These are phyloP conservation scores for Quercus tomentella DNA, from an alignment of 331 rosid species.

Conservation along the genomic window DNA sequence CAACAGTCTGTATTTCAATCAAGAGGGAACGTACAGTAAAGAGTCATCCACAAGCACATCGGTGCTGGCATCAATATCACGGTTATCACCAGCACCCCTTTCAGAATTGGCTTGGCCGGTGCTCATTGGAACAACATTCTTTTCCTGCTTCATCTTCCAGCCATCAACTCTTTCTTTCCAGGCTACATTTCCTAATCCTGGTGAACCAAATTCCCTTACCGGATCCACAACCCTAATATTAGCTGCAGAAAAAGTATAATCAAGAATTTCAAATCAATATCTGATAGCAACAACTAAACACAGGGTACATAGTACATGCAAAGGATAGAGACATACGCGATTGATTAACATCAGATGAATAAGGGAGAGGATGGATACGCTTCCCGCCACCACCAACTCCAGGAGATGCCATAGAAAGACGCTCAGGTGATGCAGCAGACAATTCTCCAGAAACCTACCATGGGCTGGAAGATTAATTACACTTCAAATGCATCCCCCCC, in stretches of 20 bases:
- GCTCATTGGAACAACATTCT: conserved; percentile 87
- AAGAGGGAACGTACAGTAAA: conserved; percentile 54
- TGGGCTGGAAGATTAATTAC: neutral
- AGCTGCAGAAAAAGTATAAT: conserved; percentile 42
- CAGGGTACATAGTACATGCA: neutral
- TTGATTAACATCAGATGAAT: conserved; percentile 74
- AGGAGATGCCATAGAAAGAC: conserved; percentile 86
- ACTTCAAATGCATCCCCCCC: neutral
- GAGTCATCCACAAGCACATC: conserved; percentile 92
- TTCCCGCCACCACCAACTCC: conserved; percentile 61
- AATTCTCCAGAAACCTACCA: conserved; percentile 87
- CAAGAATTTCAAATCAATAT: conserved; percentile 21
- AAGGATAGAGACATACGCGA: conserved; percentile 50
- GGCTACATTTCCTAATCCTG: conserved; percentile 88
- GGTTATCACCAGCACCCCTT: conserved; percentile 68
- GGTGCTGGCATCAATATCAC: conserved; percentile 82
- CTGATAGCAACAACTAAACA: conserved; percentile 4
- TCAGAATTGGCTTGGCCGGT: conserved; percentile 90
- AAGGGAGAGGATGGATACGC: conserved; percentile 62
- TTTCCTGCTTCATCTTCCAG: conserved; percentile 98
- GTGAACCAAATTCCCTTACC: conserved; percentile 48
- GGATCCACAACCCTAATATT: conserved; percentile 70
- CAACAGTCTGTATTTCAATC: neutral
- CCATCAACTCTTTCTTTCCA: conserved; percentile 99
- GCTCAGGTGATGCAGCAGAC: conserved; percentile 95